Percentiles rank a stretch among this genome's conserved stretches.
Evolutionary conservation across 1,139 yeast species (phyloP).

Genomic region (Zygosaccharomyces sapae): DNA sequence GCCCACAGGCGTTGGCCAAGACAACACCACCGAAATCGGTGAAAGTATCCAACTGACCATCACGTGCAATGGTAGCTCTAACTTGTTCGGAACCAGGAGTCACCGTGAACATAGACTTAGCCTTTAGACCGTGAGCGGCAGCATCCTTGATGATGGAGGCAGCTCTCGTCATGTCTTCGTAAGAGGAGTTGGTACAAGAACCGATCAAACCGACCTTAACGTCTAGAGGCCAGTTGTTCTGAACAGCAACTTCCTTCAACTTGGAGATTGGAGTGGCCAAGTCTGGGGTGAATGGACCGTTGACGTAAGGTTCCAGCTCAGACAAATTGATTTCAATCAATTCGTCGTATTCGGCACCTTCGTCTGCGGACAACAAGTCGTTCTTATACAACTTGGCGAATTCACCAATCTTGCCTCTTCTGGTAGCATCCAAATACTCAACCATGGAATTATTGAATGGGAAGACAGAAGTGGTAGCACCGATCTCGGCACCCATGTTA

Average conservation of each 20-base stretch:
- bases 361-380: slow-evolving; percentile 84
- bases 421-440: slow-evolving; percentile 84
- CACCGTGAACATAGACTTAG: slow-evolving; percentile 87
- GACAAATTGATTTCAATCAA: slow-evolving; percentile 90
- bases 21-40: slow-evolving; percentile 93
- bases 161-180: slow-evolving; percentile 98
- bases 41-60: slow-evolving; percentile 87
- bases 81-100: slow-evolving; percentile 99
- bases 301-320: slow-evolving; percentile 94
- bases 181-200: slow-evolving; percentile 98
- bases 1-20: slow-evolving; percentile 98
- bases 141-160: slow-evolving; percentile 93
- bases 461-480: slow-evolving; percentile 98
- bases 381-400: slow-evolving; percentile 71
- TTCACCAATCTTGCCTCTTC: slow-evolving; percentile 76
- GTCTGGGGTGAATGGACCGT: slow-evolving; percentile 99
- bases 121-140: slow-evolving; percentile 80
- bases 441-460: slow-evolving; percentile 92
- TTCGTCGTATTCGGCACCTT: slow-evolving; percentile 94
- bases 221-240: slow-evolving; percentile 90
- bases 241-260: slow-evolving; percentile 82
- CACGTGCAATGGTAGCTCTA: slow-evolving; percentile 97
- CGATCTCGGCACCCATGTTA: slow-evolving; percentile 99
- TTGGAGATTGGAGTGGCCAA: slow-evolving; percentile 95
- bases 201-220: slow-evolving; percentile 96